These are phyloP conservation scores for Carallia pectinifolia DNA, from an alignment of 345 rosid species.

Conservation along the genomic window DNA sequence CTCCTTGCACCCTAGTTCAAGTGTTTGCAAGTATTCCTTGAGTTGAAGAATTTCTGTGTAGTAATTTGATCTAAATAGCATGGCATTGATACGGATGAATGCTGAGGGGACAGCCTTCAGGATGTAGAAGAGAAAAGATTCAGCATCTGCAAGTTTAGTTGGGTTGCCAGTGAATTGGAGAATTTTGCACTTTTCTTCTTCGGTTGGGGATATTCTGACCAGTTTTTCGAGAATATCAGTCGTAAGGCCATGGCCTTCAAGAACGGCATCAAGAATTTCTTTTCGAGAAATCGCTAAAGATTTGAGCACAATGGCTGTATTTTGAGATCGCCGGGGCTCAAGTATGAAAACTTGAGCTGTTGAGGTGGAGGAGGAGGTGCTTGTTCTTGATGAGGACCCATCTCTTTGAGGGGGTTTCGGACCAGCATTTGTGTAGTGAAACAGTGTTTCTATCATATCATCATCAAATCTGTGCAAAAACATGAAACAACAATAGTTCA, in stretches of 20 bases:
- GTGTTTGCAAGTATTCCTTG: constrained; percentile 52
- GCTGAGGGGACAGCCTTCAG: constrained; percentile 72
- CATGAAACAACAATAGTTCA: constrained; percentile 5
- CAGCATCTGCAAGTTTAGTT: constrained; percentile 62
- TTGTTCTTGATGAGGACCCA: constrained; percentile 16
- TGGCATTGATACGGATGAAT: constrained; percentile 53
- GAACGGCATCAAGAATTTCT: constrained; percentile 46
- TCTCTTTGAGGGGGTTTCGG: constrained; percentile 15
- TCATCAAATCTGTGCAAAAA: constrained; percentile 48
- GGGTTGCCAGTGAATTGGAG: constrained; percentile 53
- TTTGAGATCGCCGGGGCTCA: constrained; percentile 54
- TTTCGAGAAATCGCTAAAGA: constrained; percentile 42
- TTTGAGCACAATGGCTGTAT: constrained; percentile 53
- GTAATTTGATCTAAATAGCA: constrained; percentile 69
- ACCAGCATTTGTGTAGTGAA: constrained; percentile 35
- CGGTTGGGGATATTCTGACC: constrained; percentile 56
- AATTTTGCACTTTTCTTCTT: constrained; percentile 60
- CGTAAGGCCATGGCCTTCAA: constrained; percentile 49
- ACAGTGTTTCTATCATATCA: constrained; percentile 45
- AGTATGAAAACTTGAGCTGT: constrained; percentile 44
- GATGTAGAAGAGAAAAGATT: constrained; percentile 55
- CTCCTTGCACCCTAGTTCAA: constrained; percentile 62
- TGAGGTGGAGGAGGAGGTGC: constrained; percentile 22
- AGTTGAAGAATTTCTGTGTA: constrained; percentile 55
- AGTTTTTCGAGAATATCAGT: constrained; percentile 72